Base-by-base conservation (phyloP, 345 rosid species). In the Arabidopsis arenosa region DNA sequence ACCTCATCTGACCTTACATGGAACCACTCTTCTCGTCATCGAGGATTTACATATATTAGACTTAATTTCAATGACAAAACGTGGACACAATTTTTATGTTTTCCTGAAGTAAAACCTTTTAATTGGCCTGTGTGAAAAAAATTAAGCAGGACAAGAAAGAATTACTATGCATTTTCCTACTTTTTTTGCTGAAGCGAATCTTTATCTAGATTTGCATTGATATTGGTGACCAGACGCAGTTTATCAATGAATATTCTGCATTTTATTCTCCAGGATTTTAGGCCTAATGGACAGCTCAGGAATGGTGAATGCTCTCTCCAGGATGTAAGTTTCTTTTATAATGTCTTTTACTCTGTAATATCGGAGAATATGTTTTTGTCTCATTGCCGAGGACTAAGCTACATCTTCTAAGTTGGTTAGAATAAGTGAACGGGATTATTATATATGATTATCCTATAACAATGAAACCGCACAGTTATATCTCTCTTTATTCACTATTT, bases 251-350 rank as follows among this genome's bases (percentile, higher is more conserved):
- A 21, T 49, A 17, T 60, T 28, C 32, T 28, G 32, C 32, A 28
- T 28, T 14, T 72, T 21, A 51, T 78, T 56, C 18, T 73, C 63
- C 82, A 93, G 97, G 96, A 91, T 58, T 73, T 36, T 63, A 84
- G 80, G 86, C 70, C 80, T 51, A 86, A 83, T 72, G 96, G 84
- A 80, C 88, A 77, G 58, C 72, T 77, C 62, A 64, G 51, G 77
- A 83, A 64, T 79, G 91, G 86, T 64, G 87, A 84, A 75, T 49
- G 30, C 71, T 68, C 81, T 66, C 79, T 79, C 18, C 64, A 76
- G 37, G 90, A 91, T 91, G 96, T 91, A 86, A 81, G 52, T 47
- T 74, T 47, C 59, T 66, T 13, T 21, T 55, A n/a, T 35, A 54
- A 23, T 39, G 47, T 32, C 64, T 21, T 68, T 30, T 33, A 23